These are phyloP conservation scores for Barnettozyma californica DNA, from an alignment of 805 yeast genomes.

Conservation along the genomic window DNA sequence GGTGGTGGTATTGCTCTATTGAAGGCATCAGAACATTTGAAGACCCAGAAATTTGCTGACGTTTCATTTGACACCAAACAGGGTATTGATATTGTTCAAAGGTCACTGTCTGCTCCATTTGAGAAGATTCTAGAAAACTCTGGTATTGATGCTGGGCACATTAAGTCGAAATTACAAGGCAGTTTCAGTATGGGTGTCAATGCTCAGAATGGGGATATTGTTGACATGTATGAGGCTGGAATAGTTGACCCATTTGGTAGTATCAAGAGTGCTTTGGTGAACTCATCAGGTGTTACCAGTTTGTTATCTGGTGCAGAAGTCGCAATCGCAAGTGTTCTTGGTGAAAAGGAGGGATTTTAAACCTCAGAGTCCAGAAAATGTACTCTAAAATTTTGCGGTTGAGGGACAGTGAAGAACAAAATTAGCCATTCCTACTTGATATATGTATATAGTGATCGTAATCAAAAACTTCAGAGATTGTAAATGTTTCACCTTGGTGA, in stretches of 20 bases:
- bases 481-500: neutral
- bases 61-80: constrained; percentile 82
- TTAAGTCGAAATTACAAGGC: constrained; percentile 45
- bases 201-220: constrained; percentile 86
- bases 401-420: too few relatives aligned
- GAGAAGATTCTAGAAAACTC: constrained; percentile 94
- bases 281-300: constrained; percentile 97
- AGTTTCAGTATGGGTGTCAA: constrained; percentile 90
- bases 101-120: constrained; percentile 94
- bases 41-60: constrained; percentile 66
- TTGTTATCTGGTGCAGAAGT: constrained; percentile 97
- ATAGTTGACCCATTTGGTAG: constrained; percentile 98
- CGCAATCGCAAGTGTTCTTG: constrained; percentile 87
- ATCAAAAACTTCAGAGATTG: neutral
- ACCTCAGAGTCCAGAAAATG: neutral
- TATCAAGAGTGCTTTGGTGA: constrained; percentile 90
- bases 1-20: constrained; percentile 99
- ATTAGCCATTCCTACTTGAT: too few relatives aligned
- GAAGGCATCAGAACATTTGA: constrained; percentile 81
- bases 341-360: constrained; percentile 19
- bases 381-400: too few relatives aligned
- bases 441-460: neutral
- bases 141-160: constrained; percentile 95
- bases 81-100: constrained; percentile 89
- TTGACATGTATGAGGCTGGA: constrained; percentile 95